Conservation (phyloP, 208 protist species). For the Crithidia acanthocephali region DNA sequence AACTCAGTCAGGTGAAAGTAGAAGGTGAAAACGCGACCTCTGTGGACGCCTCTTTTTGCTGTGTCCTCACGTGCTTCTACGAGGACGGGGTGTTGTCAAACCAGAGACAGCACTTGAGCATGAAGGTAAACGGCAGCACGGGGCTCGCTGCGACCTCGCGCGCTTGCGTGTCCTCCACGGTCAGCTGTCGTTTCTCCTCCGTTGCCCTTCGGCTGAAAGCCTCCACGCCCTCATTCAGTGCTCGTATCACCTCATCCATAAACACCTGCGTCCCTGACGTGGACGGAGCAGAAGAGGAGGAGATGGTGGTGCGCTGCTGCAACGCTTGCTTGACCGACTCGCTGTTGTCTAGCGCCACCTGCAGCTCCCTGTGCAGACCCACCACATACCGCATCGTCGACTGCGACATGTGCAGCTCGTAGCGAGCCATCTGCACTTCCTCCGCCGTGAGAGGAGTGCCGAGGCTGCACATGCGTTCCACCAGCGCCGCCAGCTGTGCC, state of each 20-base stretch:
- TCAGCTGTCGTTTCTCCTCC: not conserved
- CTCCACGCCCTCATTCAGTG: conserved; percentile 46
- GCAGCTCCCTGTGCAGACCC: conserved; percentile 77
- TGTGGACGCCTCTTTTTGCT: not conserved
- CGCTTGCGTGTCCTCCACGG: conserved; percentile 42
- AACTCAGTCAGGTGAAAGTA: not conserved
- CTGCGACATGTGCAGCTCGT: conserved; percentile 72
- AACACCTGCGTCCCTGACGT: conserved; percentile 41
- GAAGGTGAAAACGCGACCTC: not conserved
- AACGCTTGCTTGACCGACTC: conserved; percentile 15
- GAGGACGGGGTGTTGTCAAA: conserved; percentile 43
- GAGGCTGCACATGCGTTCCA: conserved; percentile 47
- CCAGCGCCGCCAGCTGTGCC: conserved; percentile 59
- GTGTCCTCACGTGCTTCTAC: not conserved
- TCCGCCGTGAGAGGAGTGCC: conserved; percentile 42
- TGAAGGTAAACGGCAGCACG: conserved; percentile 90
- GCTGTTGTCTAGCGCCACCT: conserved; percentile 57
- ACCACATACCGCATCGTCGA: conserved; percentile 87
- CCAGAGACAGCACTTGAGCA: conserved; percentile 91
- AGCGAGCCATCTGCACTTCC: conserved; percentile 74
- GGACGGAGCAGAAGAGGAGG: too few species aligned
- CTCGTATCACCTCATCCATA: conserved; percentile 49
- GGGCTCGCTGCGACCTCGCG: conserved; percentile 42
- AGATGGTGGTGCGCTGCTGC: too few species aligned
- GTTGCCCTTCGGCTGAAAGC: conserved; percentile 20